A percentile compares a stretch with the other conserved stretches of the same genome.
These are phyloP conservation scores for Saccharomycopsis synnaedendra DNA, from an alignment of 805 yeast genomes.

Conservation along the genomic window DNA sequence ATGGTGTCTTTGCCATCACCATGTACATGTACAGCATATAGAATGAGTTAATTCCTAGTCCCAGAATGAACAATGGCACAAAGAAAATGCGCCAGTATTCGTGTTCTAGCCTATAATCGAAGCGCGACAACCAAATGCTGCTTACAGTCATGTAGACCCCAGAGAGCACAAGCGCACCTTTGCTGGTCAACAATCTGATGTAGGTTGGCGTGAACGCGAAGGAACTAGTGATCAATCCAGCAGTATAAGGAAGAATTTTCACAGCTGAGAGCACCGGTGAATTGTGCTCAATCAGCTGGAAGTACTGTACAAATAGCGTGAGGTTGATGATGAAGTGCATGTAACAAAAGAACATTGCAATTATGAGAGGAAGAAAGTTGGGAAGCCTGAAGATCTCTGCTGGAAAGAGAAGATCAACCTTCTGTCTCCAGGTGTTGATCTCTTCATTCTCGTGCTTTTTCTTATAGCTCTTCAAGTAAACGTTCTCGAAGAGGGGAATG, in stretches of 20 bases:
- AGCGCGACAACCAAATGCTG: not conserved
- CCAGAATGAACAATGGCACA: constrained; percentile 18
- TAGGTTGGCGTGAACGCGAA: not conserved
- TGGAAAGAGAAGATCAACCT: constrained; percentile 22
- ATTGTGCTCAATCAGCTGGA: constrained; percentile 20
- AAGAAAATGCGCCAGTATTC: constrained; percentile 8
- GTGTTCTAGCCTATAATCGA: constrained; percentile 2
- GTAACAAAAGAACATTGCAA: constrained; percentile 18
- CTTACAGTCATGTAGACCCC: not conserved
- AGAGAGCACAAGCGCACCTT: not conserved
- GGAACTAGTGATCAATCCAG: constrained; percentile 22
- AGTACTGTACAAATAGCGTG: constrained; percentile 20
- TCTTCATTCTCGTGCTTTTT: not conserved
- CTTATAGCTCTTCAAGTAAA: constrained; percentile 2
- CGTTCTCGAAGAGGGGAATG: constrained; percentile 14
- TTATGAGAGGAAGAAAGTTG: constrained; percentile 20
- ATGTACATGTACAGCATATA: constrained; percentile 25
- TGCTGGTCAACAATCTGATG: not conserved
- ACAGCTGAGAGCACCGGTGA: constrained; percentile 26
- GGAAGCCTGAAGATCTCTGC: constrained; percentile 19
- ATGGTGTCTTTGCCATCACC: constrained; percentile 25
- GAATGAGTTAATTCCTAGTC: constrained; percentile 23
- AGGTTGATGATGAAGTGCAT: constrained; percentile 19
- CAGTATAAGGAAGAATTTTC: constrained; percentile 25
- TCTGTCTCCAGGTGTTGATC: not conserved